Conservation (phyloP, 192 early-diverging fungal species). For the Backusella sp. region DNA sequence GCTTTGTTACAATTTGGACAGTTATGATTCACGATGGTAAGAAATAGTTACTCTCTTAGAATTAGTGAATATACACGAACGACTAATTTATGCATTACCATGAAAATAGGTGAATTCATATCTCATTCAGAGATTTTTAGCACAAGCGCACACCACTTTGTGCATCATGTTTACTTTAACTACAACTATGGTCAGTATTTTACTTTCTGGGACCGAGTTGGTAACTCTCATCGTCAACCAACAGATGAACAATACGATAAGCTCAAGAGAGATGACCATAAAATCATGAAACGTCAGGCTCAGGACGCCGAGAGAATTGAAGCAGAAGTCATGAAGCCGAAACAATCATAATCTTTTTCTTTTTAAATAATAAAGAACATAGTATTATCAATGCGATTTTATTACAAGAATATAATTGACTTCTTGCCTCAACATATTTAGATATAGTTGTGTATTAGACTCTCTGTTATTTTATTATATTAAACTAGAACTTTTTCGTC, state of each 20-base stretch:
- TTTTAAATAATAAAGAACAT: background rate
- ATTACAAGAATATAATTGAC: no score
- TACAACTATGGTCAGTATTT: slow-evolving; percentile 99
- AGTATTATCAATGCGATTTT: no score
- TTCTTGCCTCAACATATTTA: no score
- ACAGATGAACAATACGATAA: slow-evolving; percentile 63
- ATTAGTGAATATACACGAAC: background rate
- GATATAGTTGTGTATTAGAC: no score
- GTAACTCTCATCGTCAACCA: slow-evolving; percentile 68
- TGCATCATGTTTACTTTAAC: slow-evolving; percentile 98
- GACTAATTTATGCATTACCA: background rate
- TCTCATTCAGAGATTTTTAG: slow-evolving; percentile 70
- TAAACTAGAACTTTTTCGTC: no score
- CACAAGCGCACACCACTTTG: slow-evolving; percentile 90
- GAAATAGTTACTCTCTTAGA: background rate
- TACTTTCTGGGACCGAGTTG: slow-evolving; percentile 85
- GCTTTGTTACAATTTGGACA: slow-evolving; percentile 92
- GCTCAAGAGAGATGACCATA: slow-evolving; percentile 55
- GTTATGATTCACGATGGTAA: slow-evolving; percentile 95
- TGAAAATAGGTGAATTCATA: slow-evolving; percentile 61
- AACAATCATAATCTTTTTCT: background rate
- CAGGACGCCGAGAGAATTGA: slow-evolving; percentile 59
- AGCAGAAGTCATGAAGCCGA: background rate
- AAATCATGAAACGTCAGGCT: slow-evolving; percentile 63
- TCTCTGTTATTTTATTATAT: no score